Evolutionary conservation across 2,329 filamentous ascomycete species (phyloP), one percentile per base, ranked within the genome.

Genomic region (Penicillium brasilianum): DNA sequence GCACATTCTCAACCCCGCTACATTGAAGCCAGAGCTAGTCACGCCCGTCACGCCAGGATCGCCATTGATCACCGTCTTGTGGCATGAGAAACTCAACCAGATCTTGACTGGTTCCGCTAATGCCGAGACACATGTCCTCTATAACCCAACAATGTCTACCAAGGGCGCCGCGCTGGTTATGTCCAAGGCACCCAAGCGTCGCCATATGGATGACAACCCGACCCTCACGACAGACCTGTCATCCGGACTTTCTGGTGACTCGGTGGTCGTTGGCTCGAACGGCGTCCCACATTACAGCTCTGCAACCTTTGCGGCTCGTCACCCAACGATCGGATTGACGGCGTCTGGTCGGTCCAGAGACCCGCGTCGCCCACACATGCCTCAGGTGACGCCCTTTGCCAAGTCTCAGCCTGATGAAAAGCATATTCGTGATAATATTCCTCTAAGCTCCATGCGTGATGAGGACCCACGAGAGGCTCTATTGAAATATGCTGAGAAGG

Each of bases 81-180:
- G 95, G 95, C 94, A 99, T 72, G 85, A 90, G 20, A 96, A 93
- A 77, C 87, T 99, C 72, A 98, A 99, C 75, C 95, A 99, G 74
- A 97, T 99, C 71, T 78, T 98, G 65, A 96, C 94, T 9, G 94
- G 93, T 60, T 97, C 94, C 49, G 92, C 92, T 55, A 97, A 97
- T 72, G 88, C 89, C 59, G 91, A 96, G 77, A 93, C 91, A 0
- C 94, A 93, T 71, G 85, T 98, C 44, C 88, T 99, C 51, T 99
- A 95, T 81, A 94, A 91, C 72, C 95, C 95, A 1, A 86, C 83
- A n/a, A 88, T 88, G 68, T 99, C 95, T 22, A 85, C 76, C 13
- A 88, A 88, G 62, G 95, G 95, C 60, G 95, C 93, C 3, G 88
- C 93, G 58, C 88, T 92, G 62, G 90, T 98, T 66, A 93, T 99